Base-by-base conservation (phyloP, 2,329 filamentous ascomycete genomes). In the Fusarium incarnatum region DNA sequence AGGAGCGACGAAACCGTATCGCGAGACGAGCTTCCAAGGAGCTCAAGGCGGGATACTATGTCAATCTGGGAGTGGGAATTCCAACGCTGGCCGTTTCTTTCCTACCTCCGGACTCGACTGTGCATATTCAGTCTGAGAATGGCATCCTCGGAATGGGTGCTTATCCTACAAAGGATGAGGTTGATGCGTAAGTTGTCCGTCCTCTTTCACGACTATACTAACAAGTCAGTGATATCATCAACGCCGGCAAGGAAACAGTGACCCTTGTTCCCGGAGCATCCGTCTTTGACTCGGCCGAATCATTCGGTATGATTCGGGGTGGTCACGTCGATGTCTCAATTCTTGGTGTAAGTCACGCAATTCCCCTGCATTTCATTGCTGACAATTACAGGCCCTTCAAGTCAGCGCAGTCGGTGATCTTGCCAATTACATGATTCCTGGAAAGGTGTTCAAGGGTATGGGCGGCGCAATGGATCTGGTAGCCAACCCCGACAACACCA, bases 401-500 rank as follows among this genome's bases (percentile, higher is more conserved):
- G 93, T 96, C 23, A 91, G 89, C 70, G 92, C 92, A 0, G 84
- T 87, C 4, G 93, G 93, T 27, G 93, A 97, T 77, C 81, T 97
- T 56, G 93, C 93, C 47, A 96, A 96, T 81, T 97, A 93, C 84
- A 96, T 96, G 91, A 92, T 97, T 68, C 93, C 93, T 0, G 93
- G 93, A 25, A 96, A 95, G 80, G 88, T 93, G 13, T 89, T 94
- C 81, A 96, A 96, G 85, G 93, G 93, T 20, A 96, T 97, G 90
- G 93, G 93, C 65, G 90, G 90, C 28, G 90, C 90, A 20, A 92
- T 92, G 90, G 90, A 92, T 77, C 81, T 92, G 10, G 89, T 92
- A 13, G 89, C 88, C 40, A 92, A 92, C 79, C 90, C 90, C 1
- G 88, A 91, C 71, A 84, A 86, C 74, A 92, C 90, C 70, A 92